A percentile compares a stretch with the other conserved stretches of the same genome.
phyloP scores from a whole-genome alignment of 1,284 basidiomycete species.

The Fomitiporia mediterranea region DNA sequence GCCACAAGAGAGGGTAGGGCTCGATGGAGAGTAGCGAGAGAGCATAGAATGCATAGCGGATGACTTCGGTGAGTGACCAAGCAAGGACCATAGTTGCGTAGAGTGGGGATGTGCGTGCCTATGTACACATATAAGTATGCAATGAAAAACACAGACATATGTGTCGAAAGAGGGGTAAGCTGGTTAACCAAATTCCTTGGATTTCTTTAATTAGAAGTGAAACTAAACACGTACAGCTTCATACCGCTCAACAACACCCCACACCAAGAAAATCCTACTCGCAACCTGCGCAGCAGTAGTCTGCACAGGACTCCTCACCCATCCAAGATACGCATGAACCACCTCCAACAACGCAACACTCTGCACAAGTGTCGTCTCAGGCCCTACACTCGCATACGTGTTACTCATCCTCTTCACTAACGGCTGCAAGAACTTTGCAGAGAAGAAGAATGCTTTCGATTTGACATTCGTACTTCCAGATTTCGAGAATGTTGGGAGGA shows the following conservation, averaged over 20 bases:
- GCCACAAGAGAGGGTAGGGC: constrained; percentile 48
- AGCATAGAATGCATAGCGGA: constrained; percentile 92
- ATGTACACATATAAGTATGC: not conserved
- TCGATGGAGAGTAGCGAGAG: constrained; percentile 53
- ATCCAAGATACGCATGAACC: constrained; percentile 74
- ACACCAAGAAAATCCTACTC: constrained; percentile 83
- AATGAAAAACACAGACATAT: not conserved
- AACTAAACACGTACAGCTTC: constrained; percentile 38
- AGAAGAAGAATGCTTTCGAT: not conserved
- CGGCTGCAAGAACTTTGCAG: constrained; percentile 16
- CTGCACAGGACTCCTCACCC: constrained; percentile 79
- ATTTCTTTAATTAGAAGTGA: constrained; percentile 12
- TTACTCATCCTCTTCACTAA: constrained; percentile 39
- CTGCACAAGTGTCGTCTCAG: constrained; percentile 70
- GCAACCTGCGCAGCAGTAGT: constrained; percentile 87
- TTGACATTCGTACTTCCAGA: constrained; percentile 22
- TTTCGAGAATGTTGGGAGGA: constrained; percentile 25
- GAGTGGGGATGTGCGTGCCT: constrained; percentile 73
- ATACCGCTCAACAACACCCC: constrained; percentile 73
- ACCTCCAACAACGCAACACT: constrained; percentile 80
- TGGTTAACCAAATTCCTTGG: constrained; percentile 6
- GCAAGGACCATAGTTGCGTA: constrained; percentile 92
- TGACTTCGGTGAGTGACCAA: constrained; percentile 89
- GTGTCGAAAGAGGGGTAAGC: not conserved
- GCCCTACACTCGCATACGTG: constrained; percentile 56